phyloP scores from a whole-genome alignment of 495 filamentous ascomycete species.

The Penicillium paradoxum region DNA sequence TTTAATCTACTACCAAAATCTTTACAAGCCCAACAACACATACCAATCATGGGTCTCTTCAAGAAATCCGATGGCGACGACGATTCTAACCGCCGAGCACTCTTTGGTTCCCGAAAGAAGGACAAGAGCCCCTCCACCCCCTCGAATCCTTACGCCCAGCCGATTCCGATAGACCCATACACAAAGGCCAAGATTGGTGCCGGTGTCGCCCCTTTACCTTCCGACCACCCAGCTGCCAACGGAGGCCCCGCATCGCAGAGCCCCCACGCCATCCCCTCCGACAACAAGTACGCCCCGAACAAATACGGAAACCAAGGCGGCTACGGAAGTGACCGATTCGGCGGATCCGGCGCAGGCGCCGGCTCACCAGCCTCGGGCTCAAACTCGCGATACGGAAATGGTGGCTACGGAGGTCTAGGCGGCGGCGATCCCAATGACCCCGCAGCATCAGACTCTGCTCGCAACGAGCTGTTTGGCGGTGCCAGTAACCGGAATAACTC shows the following conservation, averaged over 20 bases:
- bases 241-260: slow-evolving; percentile 19
- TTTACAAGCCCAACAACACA: slow-evolving; percentile 5
- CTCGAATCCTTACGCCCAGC: slow-evolving; percentile 60
- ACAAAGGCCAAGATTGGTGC: slow-evolving; percentile 53
- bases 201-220: slow-evolving; percentile 38
- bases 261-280: slow-evolving; percentile 37
- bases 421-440: slow-evolving; percentile 50
- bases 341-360: slow-evolving; percentile 28
- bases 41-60: slow-evolving; percentile 54
- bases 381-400: slow-evolving; percentile 49
- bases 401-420: slow-evolving; percentile 72
- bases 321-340: slow-evolving; percentile 62
- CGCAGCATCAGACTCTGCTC: slow-evolving; percentile 45
- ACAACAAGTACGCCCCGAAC: slow-evolving; percentile 49
- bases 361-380: slow-evolving; percentile 19
- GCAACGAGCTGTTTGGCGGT: slow-evolving; percentile 62
- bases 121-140: slow-evolving; percentile 51
- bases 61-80: slow-evolving; percentile 62
- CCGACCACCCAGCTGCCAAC: slow-evolving; percentile 31
- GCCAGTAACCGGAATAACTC: slow-evolving; percentile 51
- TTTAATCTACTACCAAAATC: slow-evolving; percentile 7
- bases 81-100: slow-evolving; percentile 52
- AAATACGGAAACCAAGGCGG: slow-evolving; percentile 58
- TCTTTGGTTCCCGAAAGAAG: slow-evolving; percentile 58
- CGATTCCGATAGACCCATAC: slow-evolving; percentile 56